Evolutionary conservation across 2,329 filamentous ascomycete genomes (phyloP).

Genomic region (Purpureocillium lavendulum): DNA sequence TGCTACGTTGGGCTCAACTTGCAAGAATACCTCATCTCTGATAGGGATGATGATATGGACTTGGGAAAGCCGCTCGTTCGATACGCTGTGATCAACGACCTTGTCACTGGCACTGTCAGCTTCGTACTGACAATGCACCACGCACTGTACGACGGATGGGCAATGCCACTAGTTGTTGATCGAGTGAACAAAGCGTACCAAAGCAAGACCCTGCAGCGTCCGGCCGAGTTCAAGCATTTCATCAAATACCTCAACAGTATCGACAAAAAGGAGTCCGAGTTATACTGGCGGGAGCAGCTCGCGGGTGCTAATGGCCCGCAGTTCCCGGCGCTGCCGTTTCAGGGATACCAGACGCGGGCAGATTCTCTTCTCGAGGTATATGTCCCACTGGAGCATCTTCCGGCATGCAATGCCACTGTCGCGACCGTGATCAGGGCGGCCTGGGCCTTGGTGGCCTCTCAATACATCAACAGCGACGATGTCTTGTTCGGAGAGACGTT

Average conservation of each 20-base stretch:
- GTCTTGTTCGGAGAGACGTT: constrained; percentile 52
- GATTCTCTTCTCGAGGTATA: constrained; percentile 47
- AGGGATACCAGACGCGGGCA: constrained; percentile 39
- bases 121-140: constrained; percentile 50
- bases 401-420: constrained; percentile 35
- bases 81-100: constrained; percentile 31
- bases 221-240: constrained; percentile 39
- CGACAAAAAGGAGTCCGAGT: constrained; percentile 29
- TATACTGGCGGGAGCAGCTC: constrained; percentile 38
- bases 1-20: constrained; percentile 25
- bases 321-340: constrained; percentile 38
- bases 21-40: constrained; percentile 29
- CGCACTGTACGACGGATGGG: constrained; percentile 49
- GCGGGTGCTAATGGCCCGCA: constrained; percentile 34
- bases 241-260: constrained; percentile 35
- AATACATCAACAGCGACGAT: constrained; percentile 43
- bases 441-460: constrained; percentile 47
- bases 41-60: constrained; percentile 31
- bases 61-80: constrained; percentile 37
- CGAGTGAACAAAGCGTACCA: constrained; percentile 37
- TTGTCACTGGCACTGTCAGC: constrained; percentile 21
- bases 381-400: constrained; percentile 26
- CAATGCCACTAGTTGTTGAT: constrained; percentile 40
- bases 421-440: constrained; percentile 51
- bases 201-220: constrained; percentile 18